Evolutionary conservation across 2,329 filamentous ascomycete genomes (phyloP), one percentile per base, ranked within the genome.

Genomic region (Colletotrichum somersetense): DNA sequence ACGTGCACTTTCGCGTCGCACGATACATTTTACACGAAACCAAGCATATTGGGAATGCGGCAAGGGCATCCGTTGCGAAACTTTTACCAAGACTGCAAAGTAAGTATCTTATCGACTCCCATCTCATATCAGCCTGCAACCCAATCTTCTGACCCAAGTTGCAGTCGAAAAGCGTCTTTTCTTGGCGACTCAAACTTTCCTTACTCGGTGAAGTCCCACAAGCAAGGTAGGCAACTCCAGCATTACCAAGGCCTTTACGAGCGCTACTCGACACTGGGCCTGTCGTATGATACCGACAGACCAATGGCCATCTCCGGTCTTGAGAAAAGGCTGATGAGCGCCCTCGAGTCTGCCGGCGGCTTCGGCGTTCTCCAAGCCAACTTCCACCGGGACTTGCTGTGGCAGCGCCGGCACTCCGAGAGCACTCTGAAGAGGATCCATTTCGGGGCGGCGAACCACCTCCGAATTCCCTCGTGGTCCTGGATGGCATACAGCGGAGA

Each of bases 401-500:
- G 62, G 62, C 62, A 46, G 42, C 62, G 62, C 18, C 44, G 30
- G 11, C 20, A 62, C 46, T 18, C 3, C 2, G 44, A 38, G 30
- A 52, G 12, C 2, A 23, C 44, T 7, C 42, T 62, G 14, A 33
- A 16, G n/a, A 35, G n/a, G 6, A 62, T 62, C 14, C 12, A 11
- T 11, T 62, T 62, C 2, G n/a, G 5, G 0, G 7, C 59, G 6
- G 5, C 4, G 3, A 12, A n/a, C n/a, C 38, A 18, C 11, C 16
- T 3, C 56, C 5, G 10, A 7, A 23, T 62, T 2, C 80, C 80
- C 1, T 73, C 76, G 0, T 82, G 80, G 80, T 82, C 80, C 0
- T 82, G 80, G 80, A 82, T 81, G 78, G 78, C 76, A 0, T 80
- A 81, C 38, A 23, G 75, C 2, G 80, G 80, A 4, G 74, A 62